These are phyloP conservation scores for Colletotrichum musicola DNA, from an alignment of 2,329 filamentous ascomycete species.

Conservation along the genomic window DNA sequence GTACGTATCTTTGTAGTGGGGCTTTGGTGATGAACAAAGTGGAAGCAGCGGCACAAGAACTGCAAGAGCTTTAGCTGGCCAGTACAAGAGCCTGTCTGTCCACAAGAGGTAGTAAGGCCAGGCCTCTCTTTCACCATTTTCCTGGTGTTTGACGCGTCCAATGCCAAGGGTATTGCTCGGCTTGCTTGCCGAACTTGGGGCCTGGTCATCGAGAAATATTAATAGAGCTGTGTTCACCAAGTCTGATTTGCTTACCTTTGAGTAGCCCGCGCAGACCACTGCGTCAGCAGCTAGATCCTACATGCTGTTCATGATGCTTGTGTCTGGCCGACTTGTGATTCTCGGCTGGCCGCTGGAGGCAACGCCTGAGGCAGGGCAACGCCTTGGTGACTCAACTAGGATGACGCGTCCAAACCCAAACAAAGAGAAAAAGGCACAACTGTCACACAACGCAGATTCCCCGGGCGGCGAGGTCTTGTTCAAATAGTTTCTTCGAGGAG, in stretches of 20 bases:
- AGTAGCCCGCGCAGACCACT: no score
- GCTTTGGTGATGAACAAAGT: no score
- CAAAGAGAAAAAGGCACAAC: background rate
- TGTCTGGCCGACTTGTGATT: background rate
- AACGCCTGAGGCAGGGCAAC: background rate
- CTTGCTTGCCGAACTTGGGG: slow-evolving; percentile 13
- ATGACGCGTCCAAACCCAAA: background rate
- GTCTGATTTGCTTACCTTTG: background rate
- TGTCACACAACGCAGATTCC: background rate
- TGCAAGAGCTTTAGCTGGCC: background rate
- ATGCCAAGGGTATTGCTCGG: slow-evolving; percentile 5
- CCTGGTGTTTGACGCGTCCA: background rate
- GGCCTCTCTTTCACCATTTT: background rate
- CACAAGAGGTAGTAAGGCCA: background rate
- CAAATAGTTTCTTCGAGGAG: background rate
- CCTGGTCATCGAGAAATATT: background rate
- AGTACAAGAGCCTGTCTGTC: background rate
- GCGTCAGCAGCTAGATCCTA: background rate
- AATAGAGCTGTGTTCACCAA: background rate
- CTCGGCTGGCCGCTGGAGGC: background rate
- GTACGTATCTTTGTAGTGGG: slow-evolving; percentile 40
- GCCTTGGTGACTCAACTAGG: background rate
- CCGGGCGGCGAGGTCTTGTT: background rate
- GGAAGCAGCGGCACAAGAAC: slow-evolving; percentile 23
- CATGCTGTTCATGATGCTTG: background rate